Conservation (phyloP, 768 basidiomycete genomes). For the Phlebiopsis flavidoalba region DNA sequence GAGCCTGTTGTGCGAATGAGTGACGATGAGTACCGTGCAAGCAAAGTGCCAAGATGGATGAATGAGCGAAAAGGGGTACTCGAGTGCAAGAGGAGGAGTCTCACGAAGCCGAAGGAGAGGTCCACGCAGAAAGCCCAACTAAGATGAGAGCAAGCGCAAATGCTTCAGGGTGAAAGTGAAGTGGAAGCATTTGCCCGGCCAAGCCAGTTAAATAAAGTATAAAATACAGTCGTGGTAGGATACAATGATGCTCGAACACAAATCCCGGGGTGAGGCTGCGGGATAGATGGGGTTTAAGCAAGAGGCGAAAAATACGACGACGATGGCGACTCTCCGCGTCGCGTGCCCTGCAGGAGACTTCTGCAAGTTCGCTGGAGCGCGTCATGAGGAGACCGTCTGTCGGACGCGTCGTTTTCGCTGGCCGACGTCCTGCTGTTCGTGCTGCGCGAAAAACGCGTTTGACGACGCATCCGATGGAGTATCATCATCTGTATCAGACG, state of each 20-base stretch:
- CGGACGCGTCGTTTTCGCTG: background rate
- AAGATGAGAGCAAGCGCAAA: background rate
- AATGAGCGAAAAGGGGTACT: background rate
- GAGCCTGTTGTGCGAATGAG: background rate
- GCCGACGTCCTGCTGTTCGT: background rate
- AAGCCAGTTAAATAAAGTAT: constrained; percentile 7
- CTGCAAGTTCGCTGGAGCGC: background rate
- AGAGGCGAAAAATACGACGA: background rate
- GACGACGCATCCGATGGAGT: constrained; percentile 15
- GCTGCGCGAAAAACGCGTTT: background rate
- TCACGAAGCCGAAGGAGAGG: background rate
- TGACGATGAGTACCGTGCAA: constrained; percentile 1
- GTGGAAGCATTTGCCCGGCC: background rate
- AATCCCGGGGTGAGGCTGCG: background rate
- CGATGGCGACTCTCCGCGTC: background rate
- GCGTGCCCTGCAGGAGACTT: background rate
- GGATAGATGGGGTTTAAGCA: background rate
- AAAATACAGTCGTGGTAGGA: constrained; percentile 1
- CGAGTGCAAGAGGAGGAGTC: background rate
- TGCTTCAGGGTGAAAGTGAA: background rate
- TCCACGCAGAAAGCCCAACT: background rate
- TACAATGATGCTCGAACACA: background rate
- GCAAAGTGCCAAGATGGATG: background rate
- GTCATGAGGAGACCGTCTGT: background rate
- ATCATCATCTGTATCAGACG: constrained; percentile 26